phyloP scores from a whole-genome alignment of 192 early-diverging fungal species.

The Coemansia sp. region DNA sequence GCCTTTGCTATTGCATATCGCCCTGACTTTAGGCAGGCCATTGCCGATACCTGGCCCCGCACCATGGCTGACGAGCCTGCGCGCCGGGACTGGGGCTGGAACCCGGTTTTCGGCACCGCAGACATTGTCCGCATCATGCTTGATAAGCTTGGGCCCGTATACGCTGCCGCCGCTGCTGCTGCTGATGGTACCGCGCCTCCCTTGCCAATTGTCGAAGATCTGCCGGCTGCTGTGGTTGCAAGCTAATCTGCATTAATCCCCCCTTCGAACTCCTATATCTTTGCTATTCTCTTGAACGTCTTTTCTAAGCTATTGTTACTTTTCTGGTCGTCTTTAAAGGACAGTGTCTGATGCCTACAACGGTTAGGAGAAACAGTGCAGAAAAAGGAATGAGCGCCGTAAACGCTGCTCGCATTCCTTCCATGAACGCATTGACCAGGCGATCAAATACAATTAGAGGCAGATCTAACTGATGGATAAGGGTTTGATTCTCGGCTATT shows the following conservation, averaged over 20 bases:
- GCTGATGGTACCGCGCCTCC: conserved; percentile 13
- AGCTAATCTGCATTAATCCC: neutral
- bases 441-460: conserved; percentile 21
- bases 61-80: conserved; percentile 59
- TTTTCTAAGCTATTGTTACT: neutral
- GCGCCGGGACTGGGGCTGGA: conserved; percentile 64
- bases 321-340: conserved; percentile 22
- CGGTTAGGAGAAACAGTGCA: conserved; percentile 11
- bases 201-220: neutral
- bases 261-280: neutral
- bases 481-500: conserved; percentile 10
- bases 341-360: conserved; percentile 13
- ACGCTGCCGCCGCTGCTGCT: conserved; percentile 6
- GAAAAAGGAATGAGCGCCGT: conserved; percentile 41
- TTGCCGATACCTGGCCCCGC: conserved; percentile 64
- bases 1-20: conserved; percentile 58
- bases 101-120: conserved; percentile 53
- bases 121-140: conserved; percentile 62
- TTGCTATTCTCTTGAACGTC: neutral
- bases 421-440: conserved; percentile 37
- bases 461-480: conserved; percentile 33
- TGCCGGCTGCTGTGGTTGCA: conserved; percentile 8
- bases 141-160: conserved; percentile 52
- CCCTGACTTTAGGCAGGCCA: conserved; percentile 59
- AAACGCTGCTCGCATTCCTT: conserved; percentile 33